A percentile compares a stretch with the other conserved stretches of the same genome.
Evolutionary conservation across 306 rosid species (phyloP).

Genomic region (Parietaria judaica): DNA sequence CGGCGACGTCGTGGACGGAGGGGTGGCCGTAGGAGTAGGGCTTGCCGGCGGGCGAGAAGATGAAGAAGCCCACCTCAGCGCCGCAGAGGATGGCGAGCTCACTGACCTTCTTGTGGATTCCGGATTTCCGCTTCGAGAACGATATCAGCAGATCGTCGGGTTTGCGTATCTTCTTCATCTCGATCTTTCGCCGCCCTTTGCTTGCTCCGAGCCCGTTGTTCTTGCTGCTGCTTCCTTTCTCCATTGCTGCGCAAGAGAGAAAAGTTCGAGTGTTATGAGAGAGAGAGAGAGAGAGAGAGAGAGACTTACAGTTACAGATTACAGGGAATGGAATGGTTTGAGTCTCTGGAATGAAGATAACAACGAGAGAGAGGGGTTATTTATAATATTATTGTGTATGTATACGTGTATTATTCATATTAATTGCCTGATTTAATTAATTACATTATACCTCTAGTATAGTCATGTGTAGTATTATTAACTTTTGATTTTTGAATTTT

Average conservation of each 20-base stretch:
- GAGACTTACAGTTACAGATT: not conserved
- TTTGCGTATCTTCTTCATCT: constrained; percentile 10
- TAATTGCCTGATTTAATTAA: too few species aligned
- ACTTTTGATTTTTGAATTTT: too few species aligned
- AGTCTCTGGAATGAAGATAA: not conserved
- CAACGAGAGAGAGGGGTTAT: too few species aligned
- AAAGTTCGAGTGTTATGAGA: not conserved
- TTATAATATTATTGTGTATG: too few species aligned
- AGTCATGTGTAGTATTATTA: too few species aligned
- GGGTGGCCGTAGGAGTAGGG: constrained; percentile 6
- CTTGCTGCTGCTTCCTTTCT: not conserved
- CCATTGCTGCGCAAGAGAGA: not conserved
- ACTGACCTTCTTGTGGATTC: constrained; percentile 13
- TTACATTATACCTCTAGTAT: too few species aligned
- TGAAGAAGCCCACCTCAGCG: constrained; percentile 2
- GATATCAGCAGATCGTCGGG: constrained; percentile 3
- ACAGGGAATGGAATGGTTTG: not conserved
- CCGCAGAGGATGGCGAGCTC: constrained; percentile 10
- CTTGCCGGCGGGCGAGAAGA: constrained; percentile 11
- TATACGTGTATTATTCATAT: too few species aligned
- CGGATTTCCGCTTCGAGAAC: constrained; percentile 10
- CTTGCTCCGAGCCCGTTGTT: not conserved
- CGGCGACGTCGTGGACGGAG: not conserved
- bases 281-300: not conserved
- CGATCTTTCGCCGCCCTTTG: constrained; percentile 12